These are phyloP conservation scores for Whalleya microplaca DNA, from an alignment of 2,329 filamentous ascomycete species.

Conservation along the genomic window DNA sequence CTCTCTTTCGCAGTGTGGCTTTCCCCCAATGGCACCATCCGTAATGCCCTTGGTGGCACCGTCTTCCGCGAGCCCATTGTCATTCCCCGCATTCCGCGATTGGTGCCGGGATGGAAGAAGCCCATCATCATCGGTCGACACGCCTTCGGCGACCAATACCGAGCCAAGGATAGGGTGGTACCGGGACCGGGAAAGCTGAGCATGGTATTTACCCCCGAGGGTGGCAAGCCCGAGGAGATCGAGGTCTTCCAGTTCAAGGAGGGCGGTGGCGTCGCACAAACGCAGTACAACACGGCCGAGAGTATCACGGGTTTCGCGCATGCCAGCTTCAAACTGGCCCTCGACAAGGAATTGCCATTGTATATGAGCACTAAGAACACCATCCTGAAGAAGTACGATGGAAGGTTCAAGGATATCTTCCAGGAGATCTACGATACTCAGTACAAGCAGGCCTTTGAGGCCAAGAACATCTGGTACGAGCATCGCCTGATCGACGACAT, in stretches of 20 bases:
- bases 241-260: constrained; percentile 90
- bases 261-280: constrained; percentile 86
- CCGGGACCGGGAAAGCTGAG: constrained; percentile 83
- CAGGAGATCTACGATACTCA: constrained; percentile 89
- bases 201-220: constrained; percentile 91
- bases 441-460: constrained; percentile 89
- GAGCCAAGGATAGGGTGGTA: constrained; percentile 88
- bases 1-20: constrained; percentile 76
- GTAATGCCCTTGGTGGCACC: constrained; percentile 80
- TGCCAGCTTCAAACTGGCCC: constrained; percentile 92
- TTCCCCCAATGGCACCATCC: constrained; percentile 90
- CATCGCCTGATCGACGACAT: constrained; percentile 99
- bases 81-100: constrained; percentile 87
- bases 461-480: constrained; percentile 97
- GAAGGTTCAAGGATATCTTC: constrained; percentile 99
- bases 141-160: constrained; percentile 98
- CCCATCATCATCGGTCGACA: constrained; percentile 99
- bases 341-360: constrained; percentile 85
- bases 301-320: constrained; percentile 95
- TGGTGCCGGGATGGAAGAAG: constrained; percentile 97
- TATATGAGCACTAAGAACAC: constrained; percentile 99
- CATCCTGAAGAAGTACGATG: constrained; percentile 98
- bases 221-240: constrained; percentile 80
- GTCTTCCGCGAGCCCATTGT: constrained; percentile 99
- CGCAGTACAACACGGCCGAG: constrained; percentile 98